Conservation (phyloP, 2,329 filamentous ascomycete species). For the Aureobasidium musti region DNA sequence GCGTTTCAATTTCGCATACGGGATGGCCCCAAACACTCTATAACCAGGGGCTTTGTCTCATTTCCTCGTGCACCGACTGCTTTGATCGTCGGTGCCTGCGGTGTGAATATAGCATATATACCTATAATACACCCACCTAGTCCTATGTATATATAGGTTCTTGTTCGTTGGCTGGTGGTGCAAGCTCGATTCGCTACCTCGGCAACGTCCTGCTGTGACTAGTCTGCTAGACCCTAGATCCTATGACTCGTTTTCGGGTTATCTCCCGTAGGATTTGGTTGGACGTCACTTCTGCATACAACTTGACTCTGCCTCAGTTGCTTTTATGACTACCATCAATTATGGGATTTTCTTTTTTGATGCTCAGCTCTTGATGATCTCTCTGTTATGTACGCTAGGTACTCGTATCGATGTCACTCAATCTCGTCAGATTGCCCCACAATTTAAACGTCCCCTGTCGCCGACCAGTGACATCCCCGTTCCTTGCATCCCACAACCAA, state of each 20-base stretch:
- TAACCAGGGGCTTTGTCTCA: conserved; percentile 7
- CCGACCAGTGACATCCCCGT: conserved; percentile 12
- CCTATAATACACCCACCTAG: conserved; percentile 23
- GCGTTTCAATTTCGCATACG: conserved; percentile 22
- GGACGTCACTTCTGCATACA: background rate
- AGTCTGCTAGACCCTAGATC: background rate
- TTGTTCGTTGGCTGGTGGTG: background rate
- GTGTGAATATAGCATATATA: conserved; percentile 27
- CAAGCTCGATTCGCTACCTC: background rate
- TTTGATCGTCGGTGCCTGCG: conserved; percentile 17
- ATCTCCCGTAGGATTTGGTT: background rate
- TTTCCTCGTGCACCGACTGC: conserved; percentile 14
- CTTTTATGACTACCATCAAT: background rate
- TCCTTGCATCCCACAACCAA: conserved; percentile 16
- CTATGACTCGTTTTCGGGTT: background rate
- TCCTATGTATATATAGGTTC: background rate
- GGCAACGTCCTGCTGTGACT: background rate
- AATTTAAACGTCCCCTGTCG: conserved; percentile 3
- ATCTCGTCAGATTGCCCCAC: conserved; percentile 23
- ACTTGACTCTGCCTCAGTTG: background rate
- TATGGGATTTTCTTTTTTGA: background rate
- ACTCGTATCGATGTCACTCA: background rate
- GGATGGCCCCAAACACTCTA: background rate
- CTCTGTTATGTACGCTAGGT: background rate
- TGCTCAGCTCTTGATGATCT: background rate